phyloP scores from a whole-genome alignment of 257 asterid genomes.

The Craterostigma plantagineum region DNA sequence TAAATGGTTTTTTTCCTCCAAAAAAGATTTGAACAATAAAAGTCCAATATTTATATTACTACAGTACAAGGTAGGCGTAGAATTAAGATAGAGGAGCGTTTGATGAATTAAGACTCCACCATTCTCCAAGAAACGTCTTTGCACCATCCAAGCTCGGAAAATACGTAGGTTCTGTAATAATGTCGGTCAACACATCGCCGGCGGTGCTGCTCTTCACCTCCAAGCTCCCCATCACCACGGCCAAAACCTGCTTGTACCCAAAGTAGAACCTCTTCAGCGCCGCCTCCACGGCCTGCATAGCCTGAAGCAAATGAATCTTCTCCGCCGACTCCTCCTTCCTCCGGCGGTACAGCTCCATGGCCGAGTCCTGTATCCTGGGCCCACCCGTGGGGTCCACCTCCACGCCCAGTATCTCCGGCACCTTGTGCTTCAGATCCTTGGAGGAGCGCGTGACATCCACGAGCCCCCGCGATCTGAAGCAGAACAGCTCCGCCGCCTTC shows the following conservation, averaged over 20 bases:
- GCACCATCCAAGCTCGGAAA: slow-evolving; percentile 92
- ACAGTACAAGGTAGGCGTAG: too few relatives aligned
- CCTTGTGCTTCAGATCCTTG: slow-evolving; percentile 59
- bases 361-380: slow-evolving; percentile 76
- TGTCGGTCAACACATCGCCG: slow-evolving; percentile 45
- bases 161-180: slow-evolving; percentile 69
- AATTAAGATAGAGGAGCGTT: too few relatives aligned
- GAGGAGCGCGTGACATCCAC: slow-evolving; percentile 44
- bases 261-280: slow-evolving; percentile 63
- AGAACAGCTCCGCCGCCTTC: slow-evolving; percentile 50
- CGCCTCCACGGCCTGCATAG: slow-evolving; percentile 78
- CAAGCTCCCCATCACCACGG: slow-evolving; percentile 71
- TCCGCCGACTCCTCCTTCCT: slow-evolving; percentile 20
- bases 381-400: slow-evolving; percentile 92
- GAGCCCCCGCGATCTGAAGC: slow-evolving; percentile 55
- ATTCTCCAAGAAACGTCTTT: slow-evolving; percentile 75
- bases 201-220: slow-evolving; percentile 47
- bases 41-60: too few relatives aligned
- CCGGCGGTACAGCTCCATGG: slow-evolving; percentile 60
- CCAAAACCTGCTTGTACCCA: slow-evolving; percentile 49
- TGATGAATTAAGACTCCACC: slow-evolving; percentile 20
- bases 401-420: slow-evolving; percentile 58
- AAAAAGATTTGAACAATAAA: too few relatives aligned
- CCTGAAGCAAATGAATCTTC: slow-evolving; percentile 67
- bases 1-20: too few relatives aligned